A percentile compares a stretch with the other conserved stretches of the same genome.
Evolutionary conservation across 1,139 yeast genomes (phyloP).

Genomic region (Debaryomycetaceae sp.): DNA sequence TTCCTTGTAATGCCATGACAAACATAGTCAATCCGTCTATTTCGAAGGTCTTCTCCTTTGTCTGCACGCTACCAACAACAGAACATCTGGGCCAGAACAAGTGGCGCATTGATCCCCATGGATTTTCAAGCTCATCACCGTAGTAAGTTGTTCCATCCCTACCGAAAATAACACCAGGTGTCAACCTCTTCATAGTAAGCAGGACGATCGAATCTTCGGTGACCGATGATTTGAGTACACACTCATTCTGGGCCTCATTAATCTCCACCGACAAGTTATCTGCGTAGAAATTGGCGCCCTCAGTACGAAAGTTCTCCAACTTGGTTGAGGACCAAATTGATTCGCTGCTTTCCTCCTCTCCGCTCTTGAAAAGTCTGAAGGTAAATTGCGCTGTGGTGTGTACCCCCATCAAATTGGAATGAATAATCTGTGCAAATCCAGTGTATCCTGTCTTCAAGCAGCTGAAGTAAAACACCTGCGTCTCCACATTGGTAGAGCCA

Average conservation of each 20-base stretch:
- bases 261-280: conserved; percentile 63
- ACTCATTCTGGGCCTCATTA: conserved; percentile 51
- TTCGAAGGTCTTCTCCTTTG: conserved; percentile 21
- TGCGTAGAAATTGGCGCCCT: conserved; percentile 81
- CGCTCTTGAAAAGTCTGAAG: conserved; percentile 63
- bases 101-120: conserved; percentile 98
- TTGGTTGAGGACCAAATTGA: conserved; percentile 87
- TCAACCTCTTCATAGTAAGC: conserved; percentile 54
- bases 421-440: conserved; percentile 93
- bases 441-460: conserved; percentile 58
- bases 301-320: conserved; percentile 71
- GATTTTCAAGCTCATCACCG: conserved; percentile 76
- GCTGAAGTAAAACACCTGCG: conserved; percentile 85
- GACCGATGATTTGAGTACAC: conserved; percentile 62
- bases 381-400: conserved; percentile 95
- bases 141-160: conserved; percentile 79
- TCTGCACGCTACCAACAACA: conserved; percentile 59
- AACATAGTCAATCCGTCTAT: conserved; percentile 71
- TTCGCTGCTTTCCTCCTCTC: conserved; percentile 31
- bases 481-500: conserved; percentile 84
- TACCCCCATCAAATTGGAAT: conserved; percentile 84
- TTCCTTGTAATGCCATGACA: conserved; percentile 97
- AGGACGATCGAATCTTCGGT: conserved; percentile 73
- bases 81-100: conserved; percentile 90
- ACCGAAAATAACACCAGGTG: conserved; percentile 90